Evolutionary conservation across 2,329 filamentous ascomycete species (phyloP).

Genomic region (Orbilia javanica): DNA sequence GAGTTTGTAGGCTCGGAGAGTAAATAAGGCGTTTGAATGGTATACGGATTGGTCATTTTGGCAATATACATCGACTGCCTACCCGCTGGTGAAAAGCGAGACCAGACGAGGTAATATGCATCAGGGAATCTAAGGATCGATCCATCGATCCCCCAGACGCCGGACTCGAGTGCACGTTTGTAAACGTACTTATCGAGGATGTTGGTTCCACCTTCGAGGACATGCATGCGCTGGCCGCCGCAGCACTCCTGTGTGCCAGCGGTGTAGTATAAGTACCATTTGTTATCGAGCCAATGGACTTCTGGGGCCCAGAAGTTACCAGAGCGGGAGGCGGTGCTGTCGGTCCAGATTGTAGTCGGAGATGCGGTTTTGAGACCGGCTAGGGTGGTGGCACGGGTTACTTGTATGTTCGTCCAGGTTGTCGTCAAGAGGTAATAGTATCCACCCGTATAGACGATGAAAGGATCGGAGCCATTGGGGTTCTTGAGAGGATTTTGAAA

Average conservation of each 20-base stretch:
- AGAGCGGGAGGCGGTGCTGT: constrained; percentile 67
- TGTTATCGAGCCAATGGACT: constrained; percentile 60
- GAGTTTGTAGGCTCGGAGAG: constrained; percentile 69
- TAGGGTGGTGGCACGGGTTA: constrained; percentile 71
- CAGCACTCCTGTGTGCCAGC: constrained; percentile 68
- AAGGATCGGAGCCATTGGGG: constrained; percentile 70
- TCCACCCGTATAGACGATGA: constrained; percentile 70
- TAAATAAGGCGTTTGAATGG: constrained; percentile 67
- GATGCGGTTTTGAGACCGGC: constrained; percentile 71
- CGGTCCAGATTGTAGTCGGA: constrained; percentile 69
- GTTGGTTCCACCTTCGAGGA: constrained; percentile 69
- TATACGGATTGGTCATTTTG: constrained; percentile 65
- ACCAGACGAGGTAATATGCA: constrained; percentile 71
- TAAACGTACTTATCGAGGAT: constrained; percentile 71
- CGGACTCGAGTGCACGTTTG: constrained; percentile 66
- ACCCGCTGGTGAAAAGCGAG: constrained; percentile 67
- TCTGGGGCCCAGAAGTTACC: constrained; percentile 72
- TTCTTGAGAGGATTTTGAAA: constrained; percentile 71
- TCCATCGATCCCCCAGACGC: constrained; percentile 71
- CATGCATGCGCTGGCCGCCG: constrained; percentile 69
- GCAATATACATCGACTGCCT: constrained; percentile 67
- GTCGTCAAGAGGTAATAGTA: constrained; percentile 73
- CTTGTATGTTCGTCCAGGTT: constrained; percentile 71
- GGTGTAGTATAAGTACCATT: constrained; percentile 73
- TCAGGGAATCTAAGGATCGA: constrained; percentile 69